phyloP scores from a whole-genome alignment of 2,329 filamentous ascomycete genomes.

The Acrodontium crateriforme region DNA sequence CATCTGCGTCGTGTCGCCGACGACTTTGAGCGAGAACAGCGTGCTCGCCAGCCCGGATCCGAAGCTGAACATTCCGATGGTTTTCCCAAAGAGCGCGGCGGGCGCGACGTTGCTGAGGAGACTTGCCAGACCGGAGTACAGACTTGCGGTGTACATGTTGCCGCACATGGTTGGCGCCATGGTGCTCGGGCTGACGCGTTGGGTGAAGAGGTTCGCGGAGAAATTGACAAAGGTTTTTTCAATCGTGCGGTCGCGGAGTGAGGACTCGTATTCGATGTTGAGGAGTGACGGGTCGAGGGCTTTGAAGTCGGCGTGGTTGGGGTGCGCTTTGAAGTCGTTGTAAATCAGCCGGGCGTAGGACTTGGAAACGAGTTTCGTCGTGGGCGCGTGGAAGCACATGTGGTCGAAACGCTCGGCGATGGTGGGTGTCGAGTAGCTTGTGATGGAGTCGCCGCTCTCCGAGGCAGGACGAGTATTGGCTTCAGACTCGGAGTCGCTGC shows the following conservation, averaged over 20 bases:
- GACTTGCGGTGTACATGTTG: slow-evolving; percentile 42
- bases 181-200: slow-evolving; percentile 36
- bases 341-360: slow-evolving; percentile 39
- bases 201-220: slow-evolving; percentile 37
- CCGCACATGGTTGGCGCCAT: slow-evolving; percentile 39
- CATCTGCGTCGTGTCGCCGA: slow-evolving; percentile 33
- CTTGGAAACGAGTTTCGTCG: slow-evolving; percentile 41
- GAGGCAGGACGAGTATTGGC: slow-evolving; percentile 35
- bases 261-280: slow-evolving; percentile 32
- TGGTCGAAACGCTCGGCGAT: slow-evolving; percentile 41
- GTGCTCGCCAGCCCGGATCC: slow-evolving; percentile 38
- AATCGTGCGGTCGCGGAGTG: slow-evolving; percentile 37
- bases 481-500: slow-evolving; percentile 21
- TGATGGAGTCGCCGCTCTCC: too few relatives aligned
- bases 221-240: slow-evolving; percentile 41
- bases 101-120: slow-evolving; percentile 33
- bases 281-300: slow-evolving; percentile 36
- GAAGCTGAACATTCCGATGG: slow-evolving; percentile 39
- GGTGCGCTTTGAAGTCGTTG: slow-evolving; percentile 37
- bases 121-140: slow-evolving; percentile 36
- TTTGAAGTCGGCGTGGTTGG: slow-evolving; percentile 34
- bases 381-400: slow-evolving; percentile 42
- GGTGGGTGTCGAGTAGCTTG: too few relatives aligned
- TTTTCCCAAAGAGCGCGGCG: slow-evolving; percentile 35
- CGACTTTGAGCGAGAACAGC: slow-evolving; percentile 36